Conservation (phyloP, 176 grass and related monocot species). For the Oryza glumipatula region DNA sequence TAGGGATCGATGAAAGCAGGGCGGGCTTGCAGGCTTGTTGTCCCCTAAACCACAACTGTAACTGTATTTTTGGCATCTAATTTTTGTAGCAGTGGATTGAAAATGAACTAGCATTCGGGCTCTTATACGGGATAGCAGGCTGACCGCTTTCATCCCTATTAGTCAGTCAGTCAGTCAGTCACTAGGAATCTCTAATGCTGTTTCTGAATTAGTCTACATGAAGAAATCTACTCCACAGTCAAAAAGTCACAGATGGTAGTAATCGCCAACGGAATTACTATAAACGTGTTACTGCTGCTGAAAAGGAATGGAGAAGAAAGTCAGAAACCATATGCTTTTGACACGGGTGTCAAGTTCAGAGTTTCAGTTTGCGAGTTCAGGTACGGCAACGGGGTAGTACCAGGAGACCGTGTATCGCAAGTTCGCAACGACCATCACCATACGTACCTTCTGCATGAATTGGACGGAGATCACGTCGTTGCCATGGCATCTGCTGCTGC, state of each 20-base stretch:
- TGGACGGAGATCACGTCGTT: conserved; percentile 42
- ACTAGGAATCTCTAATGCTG: background rate
- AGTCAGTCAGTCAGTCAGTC: too few relatives aligned
- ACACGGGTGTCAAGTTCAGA: background rate
- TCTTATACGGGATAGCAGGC: too few relatives aligned
- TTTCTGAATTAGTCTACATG: background rate
- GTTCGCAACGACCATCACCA: too few relatives aligned
- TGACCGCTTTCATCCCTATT: too few relatives aligned
- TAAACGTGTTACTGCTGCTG: background rate
- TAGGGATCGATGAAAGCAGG: too few relatives aligned
- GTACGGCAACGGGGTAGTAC: background rate
- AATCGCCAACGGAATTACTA: background rate
- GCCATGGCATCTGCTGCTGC: conserved; percentile 7
- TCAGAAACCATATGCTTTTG: background rate
- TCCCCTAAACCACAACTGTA: too few relatives aligned
- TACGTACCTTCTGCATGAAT: conserved; percentile 53
- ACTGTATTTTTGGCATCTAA: too few relatives aligned
- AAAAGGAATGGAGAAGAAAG: background rate
- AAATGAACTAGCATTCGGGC: too few relatives aligned
- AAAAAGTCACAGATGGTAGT: background rate
- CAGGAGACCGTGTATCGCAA: too few relatives aligned
- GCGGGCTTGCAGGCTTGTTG: too few relatives aligned
- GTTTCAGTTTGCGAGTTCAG: background rate
- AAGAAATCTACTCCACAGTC: background rate
- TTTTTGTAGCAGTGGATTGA: too few relatives aligned